Evolutionary conservation across 2,329 filamentous ascomycete genomes (phyloP).

Genomic region (Cladophialophora psammophila): DNA sequence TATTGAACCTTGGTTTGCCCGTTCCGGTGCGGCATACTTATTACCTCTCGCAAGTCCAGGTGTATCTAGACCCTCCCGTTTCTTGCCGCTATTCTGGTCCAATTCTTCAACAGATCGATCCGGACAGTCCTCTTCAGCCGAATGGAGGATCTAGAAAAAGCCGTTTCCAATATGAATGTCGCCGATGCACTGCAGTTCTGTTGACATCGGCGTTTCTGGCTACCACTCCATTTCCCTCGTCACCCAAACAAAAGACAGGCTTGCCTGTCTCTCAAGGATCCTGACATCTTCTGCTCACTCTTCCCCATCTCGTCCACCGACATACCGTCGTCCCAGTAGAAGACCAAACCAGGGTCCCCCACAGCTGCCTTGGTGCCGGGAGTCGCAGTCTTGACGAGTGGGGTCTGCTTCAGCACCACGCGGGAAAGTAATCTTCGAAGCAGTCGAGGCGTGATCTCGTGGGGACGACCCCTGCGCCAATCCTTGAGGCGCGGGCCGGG

Average conservation of each 20-base stretch:
- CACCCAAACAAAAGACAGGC: conserved; percentile 17
- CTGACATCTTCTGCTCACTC: background rate
- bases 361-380: conserved; percentile 1
- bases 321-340: conserved; percentile 30
- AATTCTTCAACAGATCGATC: background rate
- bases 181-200: background rate
- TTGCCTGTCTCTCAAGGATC: conserved; percentile 13
- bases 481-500: conserved; percentile 46
- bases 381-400: conserved; percentile 17
- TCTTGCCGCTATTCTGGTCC: background rate
- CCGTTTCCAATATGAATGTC: conserved; percentile 1
- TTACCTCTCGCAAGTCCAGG: background rate
- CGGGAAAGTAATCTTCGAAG: conserved; percentile 43
- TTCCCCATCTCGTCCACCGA: background rate
- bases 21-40: background rate
- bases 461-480: conserved; percentile 47
- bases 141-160: background rate
- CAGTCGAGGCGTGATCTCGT: conserved; percentile 49
- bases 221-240: background rate
- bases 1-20: background rate
- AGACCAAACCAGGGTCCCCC: conserved; percentile 10
- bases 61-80: background rate
- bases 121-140: too few species aligned
- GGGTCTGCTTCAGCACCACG: conserved; percentile 34
- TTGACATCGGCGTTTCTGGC: background rate